A percentile compares a stretch with the other conserved stretches of the same genome.
Conservation (phyloP, 1,284 basidiomycete species). For the Schizophyllum amplum region DNA sequence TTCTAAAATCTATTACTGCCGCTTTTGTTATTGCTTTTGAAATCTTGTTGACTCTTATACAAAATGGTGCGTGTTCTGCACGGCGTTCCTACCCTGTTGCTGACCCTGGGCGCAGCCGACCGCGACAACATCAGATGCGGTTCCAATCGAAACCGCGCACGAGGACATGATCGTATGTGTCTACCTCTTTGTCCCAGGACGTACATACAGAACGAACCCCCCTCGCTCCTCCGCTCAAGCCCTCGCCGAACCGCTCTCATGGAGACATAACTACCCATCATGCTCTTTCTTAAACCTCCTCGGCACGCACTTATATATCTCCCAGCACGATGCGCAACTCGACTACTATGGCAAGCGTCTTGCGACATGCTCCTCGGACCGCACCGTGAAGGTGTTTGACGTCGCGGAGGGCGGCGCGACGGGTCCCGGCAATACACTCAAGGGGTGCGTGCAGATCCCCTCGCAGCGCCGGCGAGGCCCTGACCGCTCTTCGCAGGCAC, state of each 20-base stretch:
- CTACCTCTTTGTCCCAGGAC: too few species aligned
- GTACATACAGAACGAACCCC: too few species aligned
- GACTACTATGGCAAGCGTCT: slow-evolving; percentile 97
- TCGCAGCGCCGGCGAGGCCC: background rate
- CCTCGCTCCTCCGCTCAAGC: too few species aligned
- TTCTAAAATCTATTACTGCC: background rate
- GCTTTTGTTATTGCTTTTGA: background rate
- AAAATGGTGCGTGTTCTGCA: background rate
- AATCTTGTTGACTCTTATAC: background rate
- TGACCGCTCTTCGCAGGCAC: slow-evolving; percentile 45
- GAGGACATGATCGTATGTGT: slow-evolving; percentile 89
- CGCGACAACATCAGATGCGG: slow-evolving; percentile 53
- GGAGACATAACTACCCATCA: background rate
- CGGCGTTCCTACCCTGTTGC: background rate
- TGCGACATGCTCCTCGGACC: slow-evolving; percentile 94
- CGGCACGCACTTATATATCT: background rate
- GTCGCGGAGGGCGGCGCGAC: slow-evolving; percentile 81
- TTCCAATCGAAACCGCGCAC: slow-evolving; percentile 85
- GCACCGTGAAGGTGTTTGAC: slow-evolving; percentile 94
- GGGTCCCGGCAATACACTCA: slow-evolving; percentile 70
- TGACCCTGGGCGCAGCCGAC: slow-evolving; percentile 30
- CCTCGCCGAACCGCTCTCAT: background rate
- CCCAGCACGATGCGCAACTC: slow-evolving; percentile 92
- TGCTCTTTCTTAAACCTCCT: too few species aligned
- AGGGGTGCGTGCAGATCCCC: slow-evolving; percentile 53